phyloP scores from a whole-genome alignment of 2,329 filamentous ascomycete species.

The Fusarium sp. region DNA sequence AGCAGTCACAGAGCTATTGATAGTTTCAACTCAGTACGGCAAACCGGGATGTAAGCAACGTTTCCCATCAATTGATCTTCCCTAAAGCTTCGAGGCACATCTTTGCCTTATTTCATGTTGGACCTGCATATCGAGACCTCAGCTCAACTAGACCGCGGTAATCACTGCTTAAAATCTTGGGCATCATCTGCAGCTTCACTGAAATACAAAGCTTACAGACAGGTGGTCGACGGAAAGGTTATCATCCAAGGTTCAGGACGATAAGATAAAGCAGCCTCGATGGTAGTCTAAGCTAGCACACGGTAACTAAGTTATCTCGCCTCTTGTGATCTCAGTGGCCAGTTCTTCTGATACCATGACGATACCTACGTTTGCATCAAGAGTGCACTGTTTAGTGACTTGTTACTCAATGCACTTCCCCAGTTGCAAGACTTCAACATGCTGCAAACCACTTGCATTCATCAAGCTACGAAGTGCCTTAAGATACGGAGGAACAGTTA shows the following conservation, averaged over 20 bases:
- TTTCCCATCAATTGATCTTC: neutral
- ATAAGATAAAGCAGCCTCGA: fast-evolving
- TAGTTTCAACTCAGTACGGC: too few species aligned
- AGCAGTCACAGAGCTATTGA: fast-evolving
- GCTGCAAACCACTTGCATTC: too few species aligned
- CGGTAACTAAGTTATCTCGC: neutral
- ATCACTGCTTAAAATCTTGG: neutral
- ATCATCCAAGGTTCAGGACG: fast-evolving
- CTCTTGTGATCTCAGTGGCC: neutral
- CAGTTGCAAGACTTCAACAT: too few species aligned
- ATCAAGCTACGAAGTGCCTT: too few species aligned
- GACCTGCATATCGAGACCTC: fast-evolving
- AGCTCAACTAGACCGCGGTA: neutral
- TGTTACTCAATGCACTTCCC: too few species aligned
- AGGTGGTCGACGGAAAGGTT: fast-evolving
- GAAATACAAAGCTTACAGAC: neutral
- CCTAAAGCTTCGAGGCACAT: neutral
- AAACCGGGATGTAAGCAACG: neutral
- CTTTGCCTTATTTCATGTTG: neutral
- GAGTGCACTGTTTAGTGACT: neutral
- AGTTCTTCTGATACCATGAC: neutral
- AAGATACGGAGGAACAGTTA: too few species aligned
- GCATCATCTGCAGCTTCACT: neutral
- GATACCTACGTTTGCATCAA: neutral
- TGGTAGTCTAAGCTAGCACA: neutral